Conservation (phyloP, 768 basidiomycete species). For the Xanthoconium purpureum region DNA sequence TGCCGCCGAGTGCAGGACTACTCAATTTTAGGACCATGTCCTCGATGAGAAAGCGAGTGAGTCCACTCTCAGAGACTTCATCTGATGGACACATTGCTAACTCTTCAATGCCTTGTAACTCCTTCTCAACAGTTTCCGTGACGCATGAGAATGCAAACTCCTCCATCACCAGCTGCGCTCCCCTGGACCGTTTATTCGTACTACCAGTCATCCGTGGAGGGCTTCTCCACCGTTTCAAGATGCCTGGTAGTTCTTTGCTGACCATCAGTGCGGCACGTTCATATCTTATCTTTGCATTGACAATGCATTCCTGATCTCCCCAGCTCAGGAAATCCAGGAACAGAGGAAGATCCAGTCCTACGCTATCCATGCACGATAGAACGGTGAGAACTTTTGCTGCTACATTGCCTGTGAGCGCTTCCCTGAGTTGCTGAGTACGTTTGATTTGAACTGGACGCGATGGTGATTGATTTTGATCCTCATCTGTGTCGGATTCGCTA, state of each 20-base stretch:
- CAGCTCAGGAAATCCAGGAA: not conserved
- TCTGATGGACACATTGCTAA: no score
- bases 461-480: not conserved
- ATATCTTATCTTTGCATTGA: not conserved
- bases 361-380: not conserved
- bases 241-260: not conserved
- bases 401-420: not conserved
- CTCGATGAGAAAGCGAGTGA: no score
- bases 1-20: not conserved
- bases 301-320: not conserved
- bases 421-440: not conserved
- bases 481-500: not conserved
- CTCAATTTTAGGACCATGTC: no score
- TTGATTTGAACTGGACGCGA: not conserved
- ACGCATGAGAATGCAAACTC: no score
- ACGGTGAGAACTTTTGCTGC: not conserved
- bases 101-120: no score
- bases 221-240: not conserved
- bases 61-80: no score
- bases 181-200: not conserved
- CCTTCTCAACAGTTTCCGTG: no score
- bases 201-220: not conserved
- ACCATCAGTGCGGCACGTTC: not conserved
- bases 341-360: not conserved
- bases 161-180: no score